Conservation (phyloP, 371 early-diverging fungal genomes). For the Encephalitozoon romaleae region DNA sequence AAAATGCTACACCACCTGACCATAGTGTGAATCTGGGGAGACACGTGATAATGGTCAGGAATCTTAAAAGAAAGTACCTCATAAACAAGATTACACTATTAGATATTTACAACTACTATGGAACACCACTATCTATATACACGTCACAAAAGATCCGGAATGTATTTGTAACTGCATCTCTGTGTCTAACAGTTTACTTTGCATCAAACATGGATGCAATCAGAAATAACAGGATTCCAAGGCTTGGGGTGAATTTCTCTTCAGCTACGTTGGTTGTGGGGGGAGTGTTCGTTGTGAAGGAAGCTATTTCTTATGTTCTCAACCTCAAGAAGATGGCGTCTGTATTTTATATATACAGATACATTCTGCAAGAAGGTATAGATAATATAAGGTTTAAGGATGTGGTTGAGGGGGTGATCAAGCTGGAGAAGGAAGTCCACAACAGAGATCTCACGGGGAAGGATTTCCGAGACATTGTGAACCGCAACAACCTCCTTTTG, state of each 20-base stretch:
- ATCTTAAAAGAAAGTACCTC: not conserved
- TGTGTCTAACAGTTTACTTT: not conserved
- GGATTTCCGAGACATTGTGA: not conserved
- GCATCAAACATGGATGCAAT: not conserved
- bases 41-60: not conserved
- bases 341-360: slow-evolving; percentile 1
- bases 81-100: not conserved
- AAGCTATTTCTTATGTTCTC: not conserved
- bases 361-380: not conserved
- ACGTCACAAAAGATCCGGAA: not conserved
- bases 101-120: not conserved
- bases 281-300: not conserved
- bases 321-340: not conserved
- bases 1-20: not conserved
- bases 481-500: not conserved
- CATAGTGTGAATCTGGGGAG: not conserved
- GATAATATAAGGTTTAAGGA: not conserved
- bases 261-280: not conserved
- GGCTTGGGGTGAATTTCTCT: not conserved
- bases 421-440: not conserved
- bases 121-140: not conserved
- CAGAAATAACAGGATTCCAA: not conserved
- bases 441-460: not conserved
- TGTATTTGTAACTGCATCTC: not conserved
- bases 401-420: not conserved